These are phyloP conservation scores for Nasturtium officinale DNA, from an alignment of 345 rosid species.

Conservation along the genomic window DNA sequence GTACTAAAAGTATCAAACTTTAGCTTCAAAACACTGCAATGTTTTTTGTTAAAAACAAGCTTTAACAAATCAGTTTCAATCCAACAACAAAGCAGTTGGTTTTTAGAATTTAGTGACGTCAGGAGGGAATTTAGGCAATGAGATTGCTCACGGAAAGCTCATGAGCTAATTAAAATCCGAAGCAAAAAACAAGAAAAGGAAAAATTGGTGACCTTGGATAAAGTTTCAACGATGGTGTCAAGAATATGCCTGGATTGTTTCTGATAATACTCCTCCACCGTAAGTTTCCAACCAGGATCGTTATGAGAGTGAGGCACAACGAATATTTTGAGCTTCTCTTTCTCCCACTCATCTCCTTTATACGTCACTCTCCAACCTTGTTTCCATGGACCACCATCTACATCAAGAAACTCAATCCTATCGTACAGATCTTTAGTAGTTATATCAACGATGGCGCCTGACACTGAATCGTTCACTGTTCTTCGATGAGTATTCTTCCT, in stretches of 20 bases:
- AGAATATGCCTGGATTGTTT: slow-evolving; percentile 78
- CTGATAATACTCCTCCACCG: slow-evolving; percentile 95
- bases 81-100: slow-evolving; percentile 1
- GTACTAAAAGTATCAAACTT: not conserved
- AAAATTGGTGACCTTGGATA: slow-evolving; percentile 66
- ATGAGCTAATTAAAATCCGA: slow-evolving; percentile 4
- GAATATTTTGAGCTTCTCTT: slow-evolving; percentile 78
- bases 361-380: slow-evolving; percentile 91
- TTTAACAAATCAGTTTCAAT: slow-evolving; percentile 10
- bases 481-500: slow-evolving; percentile 42
- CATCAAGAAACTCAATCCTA: slow-evolving; percentile 79
- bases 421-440: slow-evolving; percentile 89
- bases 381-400: slow-evolving; percentile 92
- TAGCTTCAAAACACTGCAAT: not conserved
- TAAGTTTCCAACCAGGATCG: slow-evolving; percentile 98
- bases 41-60: not conserved
- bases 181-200: not conserved
- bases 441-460: slow-evolving; percentile 67
- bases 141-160: slow-evolving; percentile 21
- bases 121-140: no score
- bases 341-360: slow-evolving; percentile 84
- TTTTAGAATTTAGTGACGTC: slow-evolving; percentile 31
- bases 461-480: slow-evolving; percentile 39
- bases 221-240: slow-evolving; percentile 79
- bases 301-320: slow-evolving; percentile 98